A percentile compares a stretch with the other conserved stretches of the same genome.
Evolutionary conservation across 2,329 filamentous ascomycete genomes (phyloP).

Genomic region (Emergomyces pasteurianus): DNA sequence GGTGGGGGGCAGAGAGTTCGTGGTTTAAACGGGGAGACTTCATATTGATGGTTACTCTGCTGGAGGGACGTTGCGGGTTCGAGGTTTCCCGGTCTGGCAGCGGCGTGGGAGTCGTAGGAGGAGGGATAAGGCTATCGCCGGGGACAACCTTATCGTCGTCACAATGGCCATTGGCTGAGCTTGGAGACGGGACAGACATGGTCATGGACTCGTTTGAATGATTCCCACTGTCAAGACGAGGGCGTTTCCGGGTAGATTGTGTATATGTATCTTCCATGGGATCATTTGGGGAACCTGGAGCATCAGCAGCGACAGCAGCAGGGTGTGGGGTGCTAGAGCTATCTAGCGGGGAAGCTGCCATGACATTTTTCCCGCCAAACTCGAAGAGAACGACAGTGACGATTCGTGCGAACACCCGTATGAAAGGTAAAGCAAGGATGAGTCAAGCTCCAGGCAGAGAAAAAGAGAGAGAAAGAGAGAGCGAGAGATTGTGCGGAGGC

Average conservation of each 20-base stretch:
- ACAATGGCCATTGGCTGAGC: constrained; percentile 1
- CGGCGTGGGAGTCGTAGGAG: constrained; percentile 8
- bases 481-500: background rate
- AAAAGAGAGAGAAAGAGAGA: background rate
- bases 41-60: constrained; percentile 38
- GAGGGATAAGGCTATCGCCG: constrained; percentile 3
- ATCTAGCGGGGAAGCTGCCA: constrained; percentile 36
- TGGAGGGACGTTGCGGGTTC: constrained; percentile 25
- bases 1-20: constrained; percentile 12
- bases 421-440: background rate
- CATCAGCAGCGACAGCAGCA: constrained; percentile 18
- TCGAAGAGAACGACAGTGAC: background rate
- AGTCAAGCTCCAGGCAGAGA: constrained; percentile 1
- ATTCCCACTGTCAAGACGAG: constrained; percentile 36
- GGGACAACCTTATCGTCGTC: background rate
- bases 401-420: background rate
- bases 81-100: constrained; percentile 15
- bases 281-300: constrained; percentile 19
- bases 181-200: constrained; percentile 20
- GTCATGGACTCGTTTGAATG: constrained; percentile 23
- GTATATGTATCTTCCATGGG: constrained; percentile 30
- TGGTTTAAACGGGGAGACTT: constrained; percentile 21
- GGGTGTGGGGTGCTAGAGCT: constrained; percentile 30
- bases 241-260: constrained; percentile 34
- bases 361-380: constrained; percentile 27